A percentile compares a stretch with the other conserved stretches of the same genome.
Evolutionary conservation across 176 grass and related monocot genomes (phyloP).

Genomic region (Ensete ventricosum): DNA sequence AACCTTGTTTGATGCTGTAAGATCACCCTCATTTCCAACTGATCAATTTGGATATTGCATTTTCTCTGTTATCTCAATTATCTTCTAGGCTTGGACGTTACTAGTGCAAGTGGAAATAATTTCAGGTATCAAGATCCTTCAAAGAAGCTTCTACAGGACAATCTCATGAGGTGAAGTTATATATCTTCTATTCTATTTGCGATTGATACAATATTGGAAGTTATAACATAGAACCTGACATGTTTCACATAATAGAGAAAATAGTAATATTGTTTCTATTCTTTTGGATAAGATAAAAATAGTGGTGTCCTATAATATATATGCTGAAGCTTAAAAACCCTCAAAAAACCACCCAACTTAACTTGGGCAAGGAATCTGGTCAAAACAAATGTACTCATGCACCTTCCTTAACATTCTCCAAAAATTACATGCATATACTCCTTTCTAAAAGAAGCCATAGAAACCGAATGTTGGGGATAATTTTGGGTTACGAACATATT

Average conservation of each 20-base stretch:
- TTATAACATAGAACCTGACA: no score
- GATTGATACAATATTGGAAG: neutral
- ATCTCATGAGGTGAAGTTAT: constrained; percentile 45
- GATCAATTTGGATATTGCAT: constrained; percentile 9
- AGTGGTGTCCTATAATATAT: no score
- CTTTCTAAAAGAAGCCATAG: no score
- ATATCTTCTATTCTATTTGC: neutral
- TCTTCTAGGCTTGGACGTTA: neutral
- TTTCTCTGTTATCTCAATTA: neutral
- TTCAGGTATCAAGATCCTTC: constrained; percentile 45
- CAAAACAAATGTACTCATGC: neutral
- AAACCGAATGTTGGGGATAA: no score
- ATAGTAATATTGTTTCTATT: neutral
- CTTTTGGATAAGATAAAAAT: no score
- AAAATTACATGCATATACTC: no score
- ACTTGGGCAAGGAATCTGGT: neutral
- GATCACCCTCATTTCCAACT: constrained; percentile 2
- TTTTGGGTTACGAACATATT: no score
- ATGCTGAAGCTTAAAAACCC: no score
- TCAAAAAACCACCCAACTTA: no score
- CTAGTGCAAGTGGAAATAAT: neutral
- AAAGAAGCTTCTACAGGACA: constrained; percentile 30
- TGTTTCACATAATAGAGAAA: neutral
- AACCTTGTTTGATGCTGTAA: constrained; percentile 32
- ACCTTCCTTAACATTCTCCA: neutral